Conservation (phyloP, 1,284 basidiomycete species). For the Hymenochaete sp. region DNA sequence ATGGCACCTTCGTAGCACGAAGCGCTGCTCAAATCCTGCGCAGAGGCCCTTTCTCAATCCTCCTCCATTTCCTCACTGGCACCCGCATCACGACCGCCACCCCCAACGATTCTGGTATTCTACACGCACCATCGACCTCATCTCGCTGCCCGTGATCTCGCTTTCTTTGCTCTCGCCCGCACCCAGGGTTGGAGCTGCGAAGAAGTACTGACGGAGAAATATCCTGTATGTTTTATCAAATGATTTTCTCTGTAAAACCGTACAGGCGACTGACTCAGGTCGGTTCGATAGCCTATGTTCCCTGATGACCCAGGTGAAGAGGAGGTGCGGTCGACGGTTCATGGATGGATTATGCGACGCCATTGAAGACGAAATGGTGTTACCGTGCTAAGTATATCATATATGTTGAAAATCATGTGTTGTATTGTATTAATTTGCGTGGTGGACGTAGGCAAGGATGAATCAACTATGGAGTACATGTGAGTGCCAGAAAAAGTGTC, state of each 20-base stretch:
- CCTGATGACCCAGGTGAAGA: constrained; percentile 76
- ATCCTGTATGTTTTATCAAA: constrained; percentile 6
- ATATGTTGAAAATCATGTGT: too few species aligned
- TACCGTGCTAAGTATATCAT: too few species aligned
- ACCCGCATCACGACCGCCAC: too few species aligned
- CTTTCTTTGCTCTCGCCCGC: constrained; percentile 70
- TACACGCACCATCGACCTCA: constrained; percentile 89
- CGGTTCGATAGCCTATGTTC: constrained; percentile 66
- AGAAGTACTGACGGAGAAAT: constrained; percentile 57
- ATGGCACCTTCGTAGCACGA: constrained; percentile 48
- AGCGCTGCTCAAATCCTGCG: constrained; percentile 74
- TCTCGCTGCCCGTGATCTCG: constrained; percentile 76
- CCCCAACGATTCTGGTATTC: constrained; percentile 81
- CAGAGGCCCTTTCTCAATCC: too few species aligned
- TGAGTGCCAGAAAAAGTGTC: too few species aligned
- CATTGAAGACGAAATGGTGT: too few species aligned
- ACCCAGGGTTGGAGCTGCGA: constrained; percentile 68
- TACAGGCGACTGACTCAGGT: background rate
- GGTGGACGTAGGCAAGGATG: too few species aligned
- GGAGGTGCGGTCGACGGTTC: constrained; percentile 62
- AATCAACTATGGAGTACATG: too few species aligned
- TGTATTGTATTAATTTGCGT: too few species aligned
- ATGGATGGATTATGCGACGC: too few species aligned
- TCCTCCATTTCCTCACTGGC: too few species aligned
- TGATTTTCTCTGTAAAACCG: background rate